These are phyloP conservation scores for Phalaenopsis hybrid DNA, from an alignment of 116 monocot species.

Conservation along the genomic window DNA sequence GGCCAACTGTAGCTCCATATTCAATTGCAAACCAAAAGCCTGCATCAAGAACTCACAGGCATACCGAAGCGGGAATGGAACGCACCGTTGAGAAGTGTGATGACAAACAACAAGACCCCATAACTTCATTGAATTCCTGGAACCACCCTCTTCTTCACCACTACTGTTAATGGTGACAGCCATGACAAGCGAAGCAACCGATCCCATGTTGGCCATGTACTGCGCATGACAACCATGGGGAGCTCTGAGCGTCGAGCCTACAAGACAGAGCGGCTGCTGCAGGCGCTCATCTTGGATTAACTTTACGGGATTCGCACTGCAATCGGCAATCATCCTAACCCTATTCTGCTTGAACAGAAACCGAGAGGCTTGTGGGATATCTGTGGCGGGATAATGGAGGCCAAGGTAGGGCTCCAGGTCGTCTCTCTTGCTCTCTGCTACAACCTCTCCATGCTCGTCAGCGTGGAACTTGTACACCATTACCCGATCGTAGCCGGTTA, in stretches of 20 bases:
- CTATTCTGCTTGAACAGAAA: constrained; percentile 82
- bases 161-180: constrained; percentile 59
- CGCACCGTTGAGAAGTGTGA: constrained; percentile 74
- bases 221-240: constrained; percentile 80
- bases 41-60: constrained; percentile 95
- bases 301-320: constrained; percentile 50
- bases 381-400: constrained; percentile 81
- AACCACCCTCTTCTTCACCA: constrained; percentile 24
- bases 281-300: constrained; percentile 54
- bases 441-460: constrained; percentile 91
- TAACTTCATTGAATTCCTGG: constrained; percentile 46
- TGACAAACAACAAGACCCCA: constrained; percentile 96
- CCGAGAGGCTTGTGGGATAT: constrained; percentile 78
- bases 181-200: constrained; percentile 72
- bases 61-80: constrained; percentile 78
- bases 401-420: constrained; percentile 79
- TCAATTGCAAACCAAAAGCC: constrained; percentile 78
- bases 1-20: constrained; percentile 83
- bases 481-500: constrained; percentile 79
- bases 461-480: constrained; percentile 93
- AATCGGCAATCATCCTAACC: constrained; percentile 79
- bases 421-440: constrained; percentile 51
- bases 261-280: constrained; percentile 64
- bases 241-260: constrained; percentile 74
- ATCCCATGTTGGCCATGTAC: constrained; percentile 93